Conservation (phyloP, 169 alveolate genomes). For the Cytauxzoon felis region DNA sequence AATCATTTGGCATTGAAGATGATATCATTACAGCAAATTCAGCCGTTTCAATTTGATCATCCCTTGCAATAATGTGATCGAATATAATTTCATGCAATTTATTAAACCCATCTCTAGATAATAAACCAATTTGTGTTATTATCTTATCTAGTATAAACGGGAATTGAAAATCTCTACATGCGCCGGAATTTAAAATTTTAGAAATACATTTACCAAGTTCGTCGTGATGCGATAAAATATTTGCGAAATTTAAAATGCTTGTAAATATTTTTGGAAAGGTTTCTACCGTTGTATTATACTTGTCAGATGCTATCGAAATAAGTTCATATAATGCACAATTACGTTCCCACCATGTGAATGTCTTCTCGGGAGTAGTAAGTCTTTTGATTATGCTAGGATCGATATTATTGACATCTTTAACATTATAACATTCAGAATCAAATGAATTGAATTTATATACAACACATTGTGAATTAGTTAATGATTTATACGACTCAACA, state of each 20-base stretch:
- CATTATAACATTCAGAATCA: slow-evolving; percentile 6
- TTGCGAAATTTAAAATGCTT: slow-evolving; percentile 19
- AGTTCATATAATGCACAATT: slow-evolving; percentile 53
- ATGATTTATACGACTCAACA: slow-evolving; percentile 42
- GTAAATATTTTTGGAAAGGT: slow-evolving; percentile 40
- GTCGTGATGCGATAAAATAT: slow-evolving; percentile 12
- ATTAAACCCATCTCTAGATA: slow-evolving; percentile 18
- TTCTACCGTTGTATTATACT: slow-evolving; percentile 25
- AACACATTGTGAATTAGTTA: slow-evolving; percentile 23
- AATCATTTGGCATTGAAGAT: slow-evolving; percentile 9
- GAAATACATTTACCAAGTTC: slow-evolving; percentile 6
- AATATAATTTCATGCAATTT: slow-evolving; percentile 13
- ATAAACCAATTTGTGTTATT: slow-evolving; percentile 37
- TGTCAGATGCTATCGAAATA: slow-evolving; percentile 42
- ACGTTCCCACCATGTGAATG: slow-evolving; percentile 60
- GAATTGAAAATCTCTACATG: slow-evolving; percentile 45
- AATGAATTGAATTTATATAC: slow-evolving; percentile 13
- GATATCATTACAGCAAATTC: slow-evolving; percentile 38
- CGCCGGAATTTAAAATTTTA: slow-evolving; percentile 30
- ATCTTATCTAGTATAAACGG: slow-evolving; percentile 48
- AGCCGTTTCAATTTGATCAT: slow-evolving; percentile 55
- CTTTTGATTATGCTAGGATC: not conserved
- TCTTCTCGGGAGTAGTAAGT: slow-evolving; percentile 21
- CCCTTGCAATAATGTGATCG: slow-evolving; percentile 46
- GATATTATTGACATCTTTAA: not conserved